Evolutionary conservation across 2,329 filamentous ascomycete species (phyloP), one percentile per base, ranked within the genome.

Genomic region (Setomelanomma holmii): DNA sequence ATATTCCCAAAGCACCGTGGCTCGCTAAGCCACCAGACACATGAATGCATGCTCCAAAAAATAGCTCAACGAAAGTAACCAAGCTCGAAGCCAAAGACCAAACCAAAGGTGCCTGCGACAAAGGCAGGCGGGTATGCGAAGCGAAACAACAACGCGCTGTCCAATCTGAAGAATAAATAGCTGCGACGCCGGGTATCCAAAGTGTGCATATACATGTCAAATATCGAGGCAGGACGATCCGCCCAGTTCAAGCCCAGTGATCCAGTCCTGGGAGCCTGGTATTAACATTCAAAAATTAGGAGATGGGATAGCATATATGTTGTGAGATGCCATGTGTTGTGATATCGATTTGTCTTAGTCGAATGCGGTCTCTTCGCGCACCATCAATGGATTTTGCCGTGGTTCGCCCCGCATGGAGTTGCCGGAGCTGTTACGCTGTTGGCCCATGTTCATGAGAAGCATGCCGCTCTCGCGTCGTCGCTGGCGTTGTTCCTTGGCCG

Each of bases 401-500:
- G 57, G 36, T 56, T 67, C 63, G 67, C 47, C 74, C 39, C 71
- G 63, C 45, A 69, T 60, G 17, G 64, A 65, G 49, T 44, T 51
- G n/a, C 47, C 58, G 4, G 64, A 63, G 23, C 65, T 66, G 58
- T 78, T 78, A 51, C 76, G 60, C 45, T 66, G 71, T 2, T 53
- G 61, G 16, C 66, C 65, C 71, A 75, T 73, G 48, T 71, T 71
- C 69, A 75, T 73, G 16, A 75, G 58, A 12, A 75, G 64, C 72
- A 76, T 76, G 17, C 72, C 69, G 43, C 72, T 75, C 50, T 76
- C 73, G 34, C 73, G 66, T 40, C 71, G 62, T 44, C 66, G 59
- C 47, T 73, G 68, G 24, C 67, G 66, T 21, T 68, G 64, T 30
- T 76, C 72, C 16, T 66, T 55, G 5, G 67, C 62, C 27, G 41